Evolutionary conservation across 2,329 filamentous ascomycete genomes (phyloP).

Genomic region (Sphaerulina vaccinii): DNA sequence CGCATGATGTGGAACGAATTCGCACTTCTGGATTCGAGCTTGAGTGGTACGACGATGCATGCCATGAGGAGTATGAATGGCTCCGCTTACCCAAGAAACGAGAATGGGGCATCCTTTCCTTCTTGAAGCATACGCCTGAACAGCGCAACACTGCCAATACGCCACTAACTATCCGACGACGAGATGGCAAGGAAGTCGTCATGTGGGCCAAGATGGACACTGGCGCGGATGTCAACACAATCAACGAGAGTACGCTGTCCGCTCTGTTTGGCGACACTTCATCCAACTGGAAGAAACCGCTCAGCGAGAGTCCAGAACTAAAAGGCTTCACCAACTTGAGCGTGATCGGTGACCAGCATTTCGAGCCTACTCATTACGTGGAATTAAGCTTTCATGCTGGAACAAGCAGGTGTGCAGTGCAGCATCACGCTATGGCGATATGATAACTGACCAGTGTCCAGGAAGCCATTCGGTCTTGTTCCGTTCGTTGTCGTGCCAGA

Average conservation of each 20-base stretch:
- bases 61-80: conserved; percentile 22
- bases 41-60: conserved; percentile 18
- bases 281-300: conserved; percentile 6
- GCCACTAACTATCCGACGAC: conserved; percentile 21
- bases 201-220: conserved; percentile 31
- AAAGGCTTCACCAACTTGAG: conserved; percentile 8
- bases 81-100: conserved; percentile 22
- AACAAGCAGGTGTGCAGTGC: neutral
- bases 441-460: neutral
- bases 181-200: conserved; percentile 18
- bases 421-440: neutral
- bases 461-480: conserved; percentile 15
- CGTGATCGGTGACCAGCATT: conserved; percentile 19
- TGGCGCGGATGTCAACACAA: conserved; percentile 26
- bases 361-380: conserved; percentile 18
- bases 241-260: conserved; percentile 21
- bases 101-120: conserved; percentile 20
- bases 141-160: conserved; percentile 24
- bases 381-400: conserved; percentile 20
- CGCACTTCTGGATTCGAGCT: neutral
- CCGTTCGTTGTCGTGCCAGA: conserved; percentile 20
- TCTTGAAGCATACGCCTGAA: conserved; percentile 5
- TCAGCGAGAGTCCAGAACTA: neutral
- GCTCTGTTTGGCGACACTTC: conserved; percentile 9
- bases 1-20: neutral